A percentile compares a stretch with the other conserved stretches of the same genome.
phyloP scores from a whole-genome alignment of 768 basidiomycete species.

The Amanita exitialis region DNA sequence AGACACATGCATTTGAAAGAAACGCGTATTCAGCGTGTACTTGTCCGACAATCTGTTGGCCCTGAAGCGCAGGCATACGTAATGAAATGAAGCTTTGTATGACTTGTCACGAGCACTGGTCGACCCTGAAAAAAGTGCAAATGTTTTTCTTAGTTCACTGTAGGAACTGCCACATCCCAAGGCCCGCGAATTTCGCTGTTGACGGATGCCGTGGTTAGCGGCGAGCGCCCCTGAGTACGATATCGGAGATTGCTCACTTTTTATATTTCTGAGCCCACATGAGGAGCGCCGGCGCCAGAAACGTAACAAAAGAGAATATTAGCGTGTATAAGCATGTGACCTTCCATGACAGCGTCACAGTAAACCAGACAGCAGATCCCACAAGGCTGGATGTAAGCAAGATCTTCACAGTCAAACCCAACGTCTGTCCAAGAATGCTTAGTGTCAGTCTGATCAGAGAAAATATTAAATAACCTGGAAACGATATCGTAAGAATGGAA shows the following conservation, averaged over 20 bases:
- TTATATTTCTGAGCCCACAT: conserved; percentile 86
- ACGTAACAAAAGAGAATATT: conserved; percentile 47
- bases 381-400: conserved; percentile 44
- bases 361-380: conserved; percentile 39
- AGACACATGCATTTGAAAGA: not conserved
- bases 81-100: not conserved
- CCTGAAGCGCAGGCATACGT: not conserved
- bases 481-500: conserved; percentile 68
- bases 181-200: conserved; percentile 78
- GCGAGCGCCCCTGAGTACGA: not conserved
- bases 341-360: conserved; percentile 42
- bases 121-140: not conserved
- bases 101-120: not conserved
- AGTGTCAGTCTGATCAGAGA: conserved; percentile 8
- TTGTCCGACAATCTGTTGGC: not conserved
- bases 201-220: conserved; percentile 10
- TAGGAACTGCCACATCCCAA: conserved; percentile 84
- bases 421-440: conserved; percentile 26
- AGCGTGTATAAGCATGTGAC: conserved; percentile 42
- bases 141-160: conserved; percentile 36
- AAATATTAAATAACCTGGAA: conserved; percentile 39
- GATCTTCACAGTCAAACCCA: conserved; percentile 34
- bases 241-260: conserved; percentile 42
- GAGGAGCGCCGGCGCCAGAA: conserved; percentile 63
- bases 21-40: conserved; percentile 5